Evolutionary conservation across 805 yeast species (phyloP), one percentile per base, ranked within the genome.

Genomic region (Zygoascus flipseniorum): DNA sequence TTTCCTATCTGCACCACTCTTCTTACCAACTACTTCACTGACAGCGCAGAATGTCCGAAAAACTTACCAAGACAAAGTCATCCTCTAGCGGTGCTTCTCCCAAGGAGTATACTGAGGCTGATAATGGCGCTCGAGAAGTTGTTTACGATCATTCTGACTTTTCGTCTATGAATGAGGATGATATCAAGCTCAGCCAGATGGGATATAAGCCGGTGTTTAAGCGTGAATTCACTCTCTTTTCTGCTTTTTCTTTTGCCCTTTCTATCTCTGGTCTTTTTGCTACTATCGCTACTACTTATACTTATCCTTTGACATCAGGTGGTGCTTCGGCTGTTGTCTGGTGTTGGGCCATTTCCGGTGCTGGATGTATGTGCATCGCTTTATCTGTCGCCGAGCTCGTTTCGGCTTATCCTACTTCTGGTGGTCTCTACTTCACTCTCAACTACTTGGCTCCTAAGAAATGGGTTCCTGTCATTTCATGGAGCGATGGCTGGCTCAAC

Each of bases 341-440:
- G 85, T 78, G 82, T 52, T 81, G 85, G 85, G 67, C 78, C 54
- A 71, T 76, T 43, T 77, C 81, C 46, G 76, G 80, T 11, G 51
- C 72, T 39, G 81, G 83, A 49, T 77, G 83, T 56, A 65, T 80
- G 58, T 70, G 74, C 56, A 77, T 78, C 48, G 85, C 85, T 51
- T 69, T 85, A 23, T 83, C 92, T 14, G 70, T 87, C 20, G 84
- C 90, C 55, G 96, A 87, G 65, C 83, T 87, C 20, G 57, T 57
- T 11, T 57, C 60, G n/a, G 59, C 58, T 26, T 61, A 57, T 50
- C 64, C 64, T 28, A 59, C 61, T 16, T 53, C 60, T 2, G 63
- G 62, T 8, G 62, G 62, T 5, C 50, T 60, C 53, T 58, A 58
- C 48, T 60, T 58, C 55, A 55, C 60, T 31, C 41, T 56, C 31